Evolutionary conservation across 164 flowering plant genomes (phyloP).

Genomic region (Annona cherimola): DNA sequence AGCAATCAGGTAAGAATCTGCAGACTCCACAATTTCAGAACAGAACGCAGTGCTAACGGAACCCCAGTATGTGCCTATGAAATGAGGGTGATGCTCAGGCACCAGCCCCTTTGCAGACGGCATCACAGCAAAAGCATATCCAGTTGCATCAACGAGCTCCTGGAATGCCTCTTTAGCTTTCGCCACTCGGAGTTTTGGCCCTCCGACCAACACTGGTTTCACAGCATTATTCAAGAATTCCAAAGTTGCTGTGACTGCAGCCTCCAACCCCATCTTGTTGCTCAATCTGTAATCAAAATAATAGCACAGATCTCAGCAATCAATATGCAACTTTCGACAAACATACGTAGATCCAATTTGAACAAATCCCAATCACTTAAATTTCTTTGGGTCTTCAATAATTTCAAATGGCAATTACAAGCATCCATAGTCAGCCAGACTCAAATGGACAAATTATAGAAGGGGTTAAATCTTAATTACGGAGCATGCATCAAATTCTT

Average conservation of each 20-base stretch:
- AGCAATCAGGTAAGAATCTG: slow-evolving; percentile 76
- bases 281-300: slow-evolving; percentile 35
- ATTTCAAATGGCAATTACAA: too few relatives aligned
- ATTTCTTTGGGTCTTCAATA: not conserved
- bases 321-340: not conserved
- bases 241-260: slow-evolving; percentile 73
- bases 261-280: slow-evolving; percentile 56
- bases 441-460: too few relatives aligned
- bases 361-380: not conserved
- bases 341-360: not conserved
- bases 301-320: not conserved
- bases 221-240: slow-evolving; percentile 74
- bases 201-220: slow-evolving; percentile 79
- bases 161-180: slow-evolving; percentile 59
- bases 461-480: too few relatives aligned
- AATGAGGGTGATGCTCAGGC: slow-evolving; percentile 24
- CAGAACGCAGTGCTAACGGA: slow-evolving; percentile 75
- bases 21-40: slow-evolving; percentile 80
- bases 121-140: slow-evolving; percentile 66
- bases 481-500: too few relatives aligned
- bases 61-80: slow-evolving; percentile 69
- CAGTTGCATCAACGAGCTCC: slow-evolving; percentile 65
- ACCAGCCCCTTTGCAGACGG: slow-evolving; percentile 75
- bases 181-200: slow-evolving; percentile 69
- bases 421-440: too few relatives aligned